Evolutionary conservation across 2,329 filamentous ascomycete genomes (phyloP).

Genomic region (Colletotrichum echinochloae): DNA sequence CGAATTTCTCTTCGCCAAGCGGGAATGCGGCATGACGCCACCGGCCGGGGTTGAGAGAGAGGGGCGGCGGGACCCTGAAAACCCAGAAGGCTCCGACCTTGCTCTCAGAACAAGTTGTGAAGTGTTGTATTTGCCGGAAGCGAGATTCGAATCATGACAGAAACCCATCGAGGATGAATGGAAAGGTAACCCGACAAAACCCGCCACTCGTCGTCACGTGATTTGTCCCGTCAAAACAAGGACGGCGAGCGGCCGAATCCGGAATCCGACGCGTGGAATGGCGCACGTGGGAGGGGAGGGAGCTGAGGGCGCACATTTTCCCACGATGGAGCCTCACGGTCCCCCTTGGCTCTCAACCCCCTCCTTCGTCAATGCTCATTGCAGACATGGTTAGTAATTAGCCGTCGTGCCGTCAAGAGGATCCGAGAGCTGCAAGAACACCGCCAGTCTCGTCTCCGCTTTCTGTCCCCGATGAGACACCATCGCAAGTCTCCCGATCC

Average conservation of each 20-base stretch:
- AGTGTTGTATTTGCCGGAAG: neutral
- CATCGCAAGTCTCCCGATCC: neutral
- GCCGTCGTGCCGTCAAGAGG: no score
- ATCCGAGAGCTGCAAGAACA: no score
- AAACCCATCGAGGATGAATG: no score
- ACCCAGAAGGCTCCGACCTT: neutral
- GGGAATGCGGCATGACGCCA: slow-evolving; percentile 6
- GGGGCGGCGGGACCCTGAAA: neutral
- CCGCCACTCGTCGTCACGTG: neutral
- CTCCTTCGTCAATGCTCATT: neutral
- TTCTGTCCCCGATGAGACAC: neutral
- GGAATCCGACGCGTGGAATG: neutral
- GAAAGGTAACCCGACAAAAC: neutral
- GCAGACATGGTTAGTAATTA: no score
- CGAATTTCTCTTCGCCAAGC: neutral
- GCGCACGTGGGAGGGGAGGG: neutral
- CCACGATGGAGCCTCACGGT: neutral
- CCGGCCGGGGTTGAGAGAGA: neutral
- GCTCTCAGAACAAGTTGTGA: neutral
- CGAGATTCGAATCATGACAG: no score
- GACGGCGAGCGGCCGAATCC: neutral
- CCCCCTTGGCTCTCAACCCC: neutral
- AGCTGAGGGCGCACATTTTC: no score
- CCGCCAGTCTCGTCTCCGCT: no score
- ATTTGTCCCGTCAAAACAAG: neutral